Conservation (phyloP, 805 yeast species). For the Myxozyma neglecta region DNA sequence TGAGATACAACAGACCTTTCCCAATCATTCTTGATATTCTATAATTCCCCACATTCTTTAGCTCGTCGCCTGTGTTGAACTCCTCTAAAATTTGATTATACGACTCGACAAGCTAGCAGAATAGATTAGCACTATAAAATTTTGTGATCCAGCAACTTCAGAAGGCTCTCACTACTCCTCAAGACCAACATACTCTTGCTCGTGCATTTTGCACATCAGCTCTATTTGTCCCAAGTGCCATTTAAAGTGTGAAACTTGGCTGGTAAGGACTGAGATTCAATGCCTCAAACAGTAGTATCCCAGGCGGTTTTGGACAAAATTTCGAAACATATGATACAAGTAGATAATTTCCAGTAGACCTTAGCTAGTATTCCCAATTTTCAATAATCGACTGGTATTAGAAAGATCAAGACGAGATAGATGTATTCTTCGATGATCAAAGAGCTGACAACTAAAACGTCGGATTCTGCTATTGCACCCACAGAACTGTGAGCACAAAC, state of each 20-base stretch:
- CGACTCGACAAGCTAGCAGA: constrained; percentile 54
- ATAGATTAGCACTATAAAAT: no score
- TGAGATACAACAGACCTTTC: constrained; percentile 53
- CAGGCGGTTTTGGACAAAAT: no score
- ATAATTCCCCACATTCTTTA: constrained; percentile 78
- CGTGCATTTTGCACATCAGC: constrained; percentile 44
- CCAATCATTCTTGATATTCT: constrained; percentile 73
- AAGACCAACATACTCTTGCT: constrained; percentile 41
- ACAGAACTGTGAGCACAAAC: no score
- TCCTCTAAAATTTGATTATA: constrained; percentile 59
- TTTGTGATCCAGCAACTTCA: not conserved
- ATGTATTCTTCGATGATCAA: no score
- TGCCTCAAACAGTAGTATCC: not conserved
- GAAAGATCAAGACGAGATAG: no score
- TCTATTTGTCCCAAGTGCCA: constrained; percentile 22
- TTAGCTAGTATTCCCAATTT: no score
- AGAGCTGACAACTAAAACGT: no score
- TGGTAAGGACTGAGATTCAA: no score
- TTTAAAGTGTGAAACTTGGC: not conserved
- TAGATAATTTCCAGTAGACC: no score
- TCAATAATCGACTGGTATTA: no score
- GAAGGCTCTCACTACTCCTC: not conserved
- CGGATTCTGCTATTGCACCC: no score
- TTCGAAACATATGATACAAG: no score
- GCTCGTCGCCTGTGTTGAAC: constrained; percentile 47